Percentiles rank a stretch among this genome's conserved stretches.
Conservation (phyloP, 2,329 filamentous ascomycete genomes). For the Periconia sp. region DNA sequence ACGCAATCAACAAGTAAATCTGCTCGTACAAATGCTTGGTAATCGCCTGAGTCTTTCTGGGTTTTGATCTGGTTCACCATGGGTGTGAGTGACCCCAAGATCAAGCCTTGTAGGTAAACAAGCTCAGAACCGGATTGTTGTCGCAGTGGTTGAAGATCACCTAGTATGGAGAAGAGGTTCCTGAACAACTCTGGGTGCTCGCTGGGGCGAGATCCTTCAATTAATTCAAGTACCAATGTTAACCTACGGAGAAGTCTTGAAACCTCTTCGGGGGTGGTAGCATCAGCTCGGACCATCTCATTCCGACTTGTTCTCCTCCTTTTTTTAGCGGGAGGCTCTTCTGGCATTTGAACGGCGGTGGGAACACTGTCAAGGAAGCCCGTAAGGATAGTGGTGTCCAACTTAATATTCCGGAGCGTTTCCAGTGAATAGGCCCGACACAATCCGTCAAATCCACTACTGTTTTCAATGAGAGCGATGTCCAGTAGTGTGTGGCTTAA, state of each 20-base stretch:
- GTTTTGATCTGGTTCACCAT: conserved; percentile 78
- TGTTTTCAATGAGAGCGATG: conserved; percentile 53
- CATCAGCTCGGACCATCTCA: conserved; percentile 63
- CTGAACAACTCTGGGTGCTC: conserved; percentile 75
- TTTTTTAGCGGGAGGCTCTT: conserved; percentile 73
- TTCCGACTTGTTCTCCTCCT: conserved; percentile 76
- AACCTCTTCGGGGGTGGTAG: conserved; percentile 66
- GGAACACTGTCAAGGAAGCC: conserved; percentile 75
- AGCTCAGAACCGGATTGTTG: conserved; percentile 81
- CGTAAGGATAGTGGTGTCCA: conserved; percentile 72
- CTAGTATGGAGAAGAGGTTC: conserved; percentile 80
- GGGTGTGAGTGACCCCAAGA: conserved; percentile 77
- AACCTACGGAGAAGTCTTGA: conserved; percentile 71
- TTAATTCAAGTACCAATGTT: conserved; percentile 84
- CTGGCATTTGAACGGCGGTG: conserved; percentile 70
- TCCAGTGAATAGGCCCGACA: conserved; percentile 63
- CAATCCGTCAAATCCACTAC: conserved; percentile 40
- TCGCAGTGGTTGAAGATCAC: conserved; percentile 83
- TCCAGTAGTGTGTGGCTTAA: conserved; percentile 66
- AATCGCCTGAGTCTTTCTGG: conserved; percentile 60
- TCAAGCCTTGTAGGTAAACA: conserved; percentile 84
- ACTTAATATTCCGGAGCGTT: conserved; percentile 70
- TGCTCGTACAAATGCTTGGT: conserved; percentile 77
- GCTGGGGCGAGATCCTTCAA: conserved; percentile 77
- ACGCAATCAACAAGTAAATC: conserved; percentile 94